These are phyloP conservation scores for Aspergillus sp. DNA, from an alignment of 2,329 filamentous ascomycete genomes.

Conservation along the genomic window DNA sequence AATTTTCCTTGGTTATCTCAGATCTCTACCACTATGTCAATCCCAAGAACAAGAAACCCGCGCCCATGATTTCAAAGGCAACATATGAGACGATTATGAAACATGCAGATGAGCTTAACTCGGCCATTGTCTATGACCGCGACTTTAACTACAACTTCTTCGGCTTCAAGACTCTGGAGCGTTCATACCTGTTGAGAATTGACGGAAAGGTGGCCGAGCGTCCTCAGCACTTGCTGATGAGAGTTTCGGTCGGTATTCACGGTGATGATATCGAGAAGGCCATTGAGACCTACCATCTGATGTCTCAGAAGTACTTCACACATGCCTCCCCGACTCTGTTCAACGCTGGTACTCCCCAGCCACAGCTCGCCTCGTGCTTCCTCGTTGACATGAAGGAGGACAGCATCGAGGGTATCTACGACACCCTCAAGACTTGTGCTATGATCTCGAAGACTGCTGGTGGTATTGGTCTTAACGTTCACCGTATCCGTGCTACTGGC, in stretches of 20 bases:
- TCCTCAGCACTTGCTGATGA: constrained; percentile 99
- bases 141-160: constrained; percentile 99
- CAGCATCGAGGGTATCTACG: constrained; percentile 98
- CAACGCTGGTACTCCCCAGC: constrained; percentile 92
- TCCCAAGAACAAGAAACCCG: constrained; percentile 75
- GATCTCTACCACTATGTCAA: constrained; percentile 97
- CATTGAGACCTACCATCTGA: constrained; percentile 96
- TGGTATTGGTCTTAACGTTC: constrained; percentile 93
- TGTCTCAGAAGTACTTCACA: constrained; percentile 98
- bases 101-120: constrained; percentile 95
- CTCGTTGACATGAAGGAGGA: constrained; percentile 99
- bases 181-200: constrained; percentile 93
- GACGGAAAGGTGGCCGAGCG: constrained; percentile 95
- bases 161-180: constrained; percentile 97
- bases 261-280: constrained; percentile 91
- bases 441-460: constrained; percentile 99
- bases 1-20: constrained; percentile 91
- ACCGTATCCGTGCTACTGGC: constrained; percentile 93
- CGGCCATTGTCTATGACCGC: constrained; percentile 96
- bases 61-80: constrained; percentile 90
- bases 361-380: constrained; percentile 97
- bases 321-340: constrained; percentile 97
- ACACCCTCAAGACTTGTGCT: constrained; percentile 97
- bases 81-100: constrained; percentile 93
- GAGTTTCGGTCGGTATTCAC: constrained; percentile 95